These are phyloP conservation scores for Pythium dissotocum DNA, from an alignment of 352 stramenopile species.

Conservation along the genomic window DNA sequence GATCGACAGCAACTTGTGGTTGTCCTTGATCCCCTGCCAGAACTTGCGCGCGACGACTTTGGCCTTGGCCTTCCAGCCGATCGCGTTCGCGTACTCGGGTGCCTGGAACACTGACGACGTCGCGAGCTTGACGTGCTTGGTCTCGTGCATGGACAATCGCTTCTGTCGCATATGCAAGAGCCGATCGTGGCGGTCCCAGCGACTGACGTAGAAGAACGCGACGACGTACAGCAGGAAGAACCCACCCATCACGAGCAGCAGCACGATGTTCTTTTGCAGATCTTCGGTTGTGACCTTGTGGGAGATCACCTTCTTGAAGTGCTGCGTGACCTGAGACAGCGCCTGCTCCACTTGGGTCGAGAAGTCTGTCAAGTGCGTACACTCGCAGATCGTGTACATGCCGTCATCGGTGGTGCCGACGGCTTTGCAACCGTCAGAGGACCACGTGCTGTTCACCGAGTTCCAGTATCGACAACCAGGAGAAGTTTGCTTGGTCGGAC, in stretches of 20 bases:
- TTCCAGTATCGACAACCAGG: constrained; percentile 72
- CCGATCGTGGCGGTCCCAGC: constrained; percentile 56
- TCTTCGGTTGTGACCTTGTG: constrained; percentile 58
- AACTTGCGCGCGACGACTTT: constrained; percentile 43
- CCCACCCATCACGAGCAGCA: constrained; percentile 49
- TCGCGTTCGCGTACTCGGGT: constrained; percentile 56
- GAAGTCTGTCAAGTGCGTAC: constrained; percentile 76
- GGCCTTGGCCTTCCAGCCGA: constrained; percentile 45
- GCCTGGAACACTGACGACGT: constrained; percentile 56
- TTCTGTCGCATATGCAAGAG: constrained; percentile 39
- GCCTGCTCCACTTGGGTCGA: constrained; percentile 65
- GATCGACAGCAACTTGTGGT: constrained; percentile 73
- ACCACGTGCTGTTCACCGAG: constrained; percentile 41
- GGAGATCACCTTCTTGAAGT: constrained; percentile 63
- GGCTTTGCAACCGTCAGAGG: constrained; percentile 52
- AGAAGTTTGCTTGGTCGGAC: constrained; percentile 36
- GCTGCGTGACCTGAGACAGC: constrained; percentile 48
- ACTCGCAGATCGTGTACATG: constrained; percentile 75
- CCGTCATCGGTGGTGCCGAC: constrained; percentile 57
- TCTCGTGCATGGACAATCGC: constrained; percentile 36
- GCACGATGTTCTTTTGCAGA: constrained; percentile 53
- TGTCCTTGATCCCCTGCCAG: constrained; percentile 50
- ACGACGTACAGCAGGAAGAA: constrained; percentile 63
- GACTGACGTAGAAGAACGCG: constrained; percentile 57
- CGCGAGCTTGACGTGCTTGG: constrained; percentile 51